Evolutionary conservation across 163 green algal species (phyloP), one percentile per base, ranked within the genome.

Genomic region (Chlamydomonas reinhardtii): DNA sequence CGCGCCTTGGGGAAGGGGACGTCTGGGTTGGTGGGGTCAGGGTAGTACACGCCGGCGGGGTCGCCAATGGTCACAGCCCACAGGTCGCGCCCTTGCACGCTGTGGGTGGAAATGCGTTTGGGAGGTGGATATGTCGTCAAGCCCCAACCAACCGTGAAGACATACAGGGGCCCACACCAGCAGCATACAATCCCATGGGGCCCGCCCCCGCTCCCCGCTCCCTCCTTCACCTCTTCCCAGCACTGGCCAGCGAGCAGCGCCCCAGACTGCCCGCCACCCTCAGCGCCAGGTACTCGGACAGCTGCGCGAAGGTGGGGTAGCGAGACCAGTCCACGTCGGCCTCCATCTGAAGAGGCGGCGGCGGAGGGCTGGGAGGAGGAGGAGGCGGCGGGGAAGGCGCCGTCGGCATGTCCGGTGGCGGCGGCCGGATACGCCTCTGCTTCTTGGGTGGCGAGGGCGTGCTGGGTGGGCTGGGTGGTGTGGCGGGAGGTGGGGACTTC

Each of bases 171-270:
- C 27, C 62, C n/a, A 6, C 62, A 24, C 62, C 4, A 14, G 4
- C 62, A 32, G 25, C n/a, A n/a, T n/a, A n/a, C n/a, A n/a, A n/a
- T n/a, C n/a, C n/a, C n/a, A n/a, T n/a, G n/a, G n/a, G n/a, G n/a
- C n/a, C n/a, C n/a, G n/a, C n/a, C n/a, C n/a, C n/a, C n/a, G n/a
- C n/a, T n/a, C n/a, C n/a, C n/a, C n/a, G n/a, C n/a, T n/a, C n/a
- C n/a, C n/a, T n/a, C n/a, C n/a, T n/a, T n/a, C n/a, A 84, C 77
- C 77, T 84, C 65, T 84, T 84, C n/a, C 77, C 77, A 19, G 75
- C 12, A 25, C 43, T 76, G 4, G 77, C 52, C 29, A 84, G 20
- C 9, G 9, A 20, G 54, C 78, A 85, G 24, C 31, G 68, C 31
- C 78, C 78, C 1, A 22, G 4, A 34, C 78, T 85, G n/a, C 22